Percentiles rank a stretch among this genome's conserved stretches.
phyloP scores from a whole-genome alignment of 768 basidiomycete genomes.

The Gloeophyllum trabeum region DNA sequence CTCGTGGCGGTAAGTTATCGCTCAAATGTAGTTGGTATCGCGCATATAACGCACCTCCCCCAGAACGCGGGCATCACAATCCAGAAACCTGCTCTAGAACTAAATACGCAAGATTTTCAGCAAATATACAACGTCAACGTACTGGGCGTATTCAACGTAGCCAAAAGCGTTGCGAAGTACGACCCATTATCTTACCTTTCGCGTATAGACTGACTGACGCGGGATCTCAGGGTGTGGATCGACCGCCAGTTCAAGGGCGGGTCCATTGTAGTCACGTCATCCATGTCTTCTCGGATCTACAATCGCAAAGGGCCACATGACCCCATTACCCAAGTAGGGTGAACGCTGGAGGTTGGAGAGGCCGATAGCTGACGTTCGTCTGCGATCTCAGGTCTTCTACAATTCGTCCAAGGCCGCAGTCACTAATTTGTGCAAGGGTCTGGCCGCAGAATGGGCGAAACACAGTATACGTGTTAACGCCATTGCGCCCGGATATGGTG shows the following conservation, averaged over 20 bases:
- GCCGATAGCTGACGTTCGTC: too few species aligned
- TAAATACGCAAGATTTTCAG: constrained; percentile 42
- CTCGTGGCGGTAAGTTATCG: constrained; percentile 37
- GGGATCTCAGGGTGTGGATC: constrained; percentile 34
- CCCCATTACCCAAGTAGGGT: constrained; percentile 37
- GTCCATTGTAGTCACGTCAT: constrained; percentile 53
- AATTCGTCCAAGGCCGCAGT: constrained; percentile 67
- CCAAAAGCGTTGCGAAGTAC: constrained; percentile 46
- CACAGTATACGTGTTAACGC: constrained; percentile 46
- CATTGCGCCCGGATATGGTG: constrained; percentile 45
- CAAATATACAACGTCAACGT: constrained; percentile 49
- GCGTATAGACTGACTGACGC: too few species aligned
- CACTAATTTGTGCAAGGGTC: constrained; percentile 44
- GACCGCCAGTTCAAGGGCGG: constrained; percentile 23
- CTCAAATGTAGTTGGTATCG: too few species aligned
- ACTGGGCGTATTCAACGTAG: constrained; percentile 54
- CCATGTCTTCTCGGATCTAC: constrained; percentile 60
- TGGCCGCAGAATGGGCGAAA: constrained; percentile 52
- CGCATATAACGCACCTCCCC: background rate
- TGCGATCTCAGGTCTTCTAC: constrained; percentile 40
- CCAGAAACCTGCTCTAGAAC: constrained; percentile 48
- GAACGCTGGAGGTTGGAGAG: background rate
- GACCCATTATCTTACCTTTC: constrained; percentile 6
- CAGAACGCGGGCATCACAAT: constrained; percentile 56
- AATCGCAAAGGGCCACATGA: constrained; percentile 33